Base-by-base conservation (phyloP, 169 alveolate genomes). In the Theileria annulata region DNA sequence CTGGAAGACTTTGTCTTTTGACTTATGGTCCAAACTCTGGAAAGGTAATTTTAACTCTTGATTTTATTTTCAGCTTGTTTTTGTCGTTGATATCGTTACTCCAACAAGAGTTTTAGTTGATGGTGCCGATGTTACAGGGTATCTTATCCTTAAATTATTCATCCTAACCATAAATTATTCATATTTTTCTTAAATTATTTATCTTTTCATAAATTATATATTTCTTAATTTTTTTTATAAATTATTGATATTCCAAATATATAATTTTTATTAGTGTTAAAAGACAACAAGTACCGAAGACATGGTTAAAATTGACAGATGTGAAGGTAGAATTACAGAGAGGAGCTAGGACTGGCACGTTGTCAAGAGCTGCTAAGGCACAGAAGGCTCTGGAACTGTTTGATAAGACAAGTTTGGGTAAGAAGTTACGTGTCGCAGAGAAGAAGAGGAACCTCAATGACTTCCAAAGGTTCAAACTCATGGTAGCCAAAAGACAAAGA, bases 11-110 rank as follows among this genome's bases (percentile, higher is more conserved):
- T 74, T 91, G 95, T 88, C 92, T 94, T 56, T 85, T 95, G 75
- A 95, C 95, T 64, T 95, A 93, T 83, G 98, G 98, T 42, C 98
- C 98, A 23, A 94, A 94, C 63, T 92, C 96, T 28, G 98, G 98
- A 77, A 95, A 95, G 96, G 95, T 94, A 63, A 63, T 64, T 4
- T 9, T 25, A 51, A 23, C 67, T 15, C 37, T 75, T 48, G 21
- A 31, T 25, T 59, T 54, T 13, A 31, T n/a, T 33, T 47, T 28
- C 80, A 93, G 96, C 90, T 93, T 72, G 93, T 96, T 89, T 92
- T 93, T 79, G 81, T 95, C 51, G 95, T 95, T 56, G 98, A 95
- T 80, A 86, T 95, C 58, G 92, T 95, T 78, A 94, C 92, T 47
- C 82, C 80, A 73, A 92, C 95, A 59, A 91, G 97, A 77, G 88